Base-by-base conservation (phyloP, 2,329 filamentous ascomycete genomes). In the Colletotrichum chrysophilum region DNA sequence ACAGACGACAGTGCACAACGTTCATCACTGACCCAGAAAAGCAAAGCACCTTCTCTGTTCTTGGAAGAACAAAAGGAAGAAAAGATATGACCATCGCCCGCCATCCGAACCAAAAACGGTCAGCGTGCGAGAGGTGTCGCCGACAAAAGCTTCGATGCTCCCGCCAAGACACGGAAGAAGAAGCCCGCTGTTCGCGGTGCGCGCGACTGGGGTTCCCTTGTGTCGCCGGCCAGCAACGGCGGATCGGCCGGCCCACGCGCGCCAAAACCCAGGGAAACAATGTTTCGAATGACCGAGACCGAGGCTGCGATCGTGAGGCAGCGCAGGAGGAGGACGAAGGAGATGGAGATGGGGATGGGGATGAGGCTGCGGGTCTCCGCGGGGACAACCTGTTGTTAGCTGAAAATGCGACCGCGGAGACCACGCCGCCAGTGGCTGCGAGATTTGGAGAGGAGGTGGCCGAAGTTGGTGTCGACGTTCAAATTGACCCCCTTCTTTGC, bases 71-170 rank as follows among this genome's bases (percentile, higher is more conserved):
- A 24, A 48, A 9, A 26, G 16, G 1, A 32, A 21, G 8, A 28
- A 30, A 21, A 52, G 21, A 21, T 38, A 71, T 71, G 69, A 38
- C 55, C 14, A 66, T 43, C 30, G 26, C 21, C n/a, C 28, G 65
- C 13, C 82, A 84, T 61, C 82, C 83, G 5, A 83, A 80, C 30
- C 83, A 84, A 64, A 76, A 82, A 38, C 81, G 83, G 32, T 82
- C 81, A 8, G 81, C 82, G 7, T 84, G 82, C 70, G 81, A 84
- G 76, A 78, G 81, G 56, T 84, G 82, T 21, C 82, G 82, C 9
- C 77, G 79, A 13, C 82, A 83, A 58, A 84, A 84, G 68, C 79
- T 84, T 7, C 80, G 81, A 34, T 84, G 82, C 75, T 78, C 78
- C 9, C 82, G 81, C 21, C 78, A 79, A 28, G 64, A 77, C 30